Conservation (phyloP, 768 basidiomycete genomes). For the Tulasnella sp. region DNA sequence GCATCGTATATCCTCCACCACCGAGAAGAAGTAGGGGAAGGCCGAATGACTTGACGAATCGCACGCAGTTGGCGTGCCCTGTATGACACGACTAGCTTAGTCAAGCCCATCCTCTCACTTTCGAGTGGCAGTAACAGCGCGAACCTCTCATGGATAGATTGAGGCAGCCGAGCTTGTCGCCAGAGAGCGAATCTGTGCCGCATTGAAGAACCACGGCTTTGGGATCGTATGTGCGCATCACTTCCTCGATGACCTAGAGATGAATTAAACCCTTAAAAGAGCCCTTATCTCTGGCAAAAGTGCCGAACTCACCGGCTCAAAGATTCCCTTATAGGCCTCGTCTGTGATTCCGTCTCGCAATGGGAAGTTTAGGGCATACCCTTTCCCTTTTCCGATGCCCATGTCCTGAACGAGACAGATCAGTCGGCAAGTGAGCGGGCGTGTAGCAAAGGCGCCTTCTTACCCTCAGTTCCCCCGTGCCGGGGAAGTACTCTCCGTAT, state of each 20-base stretch:
- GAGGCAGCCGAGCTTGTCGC: slow-evolving; percentile 92
- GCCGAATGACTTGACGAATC: slow-evolving; percentile 94
- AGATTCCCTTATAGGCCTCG: slow-evolving; percentile 90
- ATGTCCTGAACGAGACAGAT: slow-evolving; percentile 57
- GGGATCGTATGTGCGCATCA: slow-evolving; percentile 93
- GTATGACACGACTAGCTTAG: not conserved
- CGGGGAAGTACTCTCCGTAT: slow-evolving; percentile 98
- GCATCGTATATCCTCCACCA: slow-evolving; percentile 98
- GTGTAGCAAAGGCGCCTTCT: slow-evolving; percentile 30
- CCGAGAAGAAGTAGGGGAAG: slow-evolving; percentile 91
- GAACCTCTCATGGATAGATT: slow-evolving; percentile 93
- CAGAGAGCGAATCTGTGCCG: slow-evolving; percentile 93
- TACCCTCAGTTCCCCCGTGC: slow-evolving; percentile 93
- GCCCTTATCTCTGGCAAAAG: not conserved
- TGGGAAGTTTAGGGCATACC: slow-evolving; percentile 93
- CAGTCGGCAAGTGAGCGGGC: not conserved
- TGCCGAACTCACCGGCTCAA: slow-evolving; percentile 67
- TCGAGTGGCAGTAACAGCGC: slow-evolving; percentile 16
- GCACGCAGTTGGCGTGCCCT: slow-evolving; percentile 97
- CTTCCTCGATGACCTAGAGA: slow-evolving; percentile 77
- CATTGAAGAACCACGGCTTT: slow-evolving; percentile 96
- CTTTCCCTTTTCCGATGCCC: slow-evolving; percentile 89
- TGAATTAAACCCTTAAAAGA: not conserved
- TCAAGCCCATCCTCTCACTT: not conserved
- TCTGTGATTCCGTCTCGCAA: slow-evolving; percentile 92